Percentiles rank a stretch among this genome's conserved stretches.
phyloP scores from a whole-genome alignment of 2,329 filamentous ascomycete genomes.

The Hirsutella rhossiliensis region DNA sequence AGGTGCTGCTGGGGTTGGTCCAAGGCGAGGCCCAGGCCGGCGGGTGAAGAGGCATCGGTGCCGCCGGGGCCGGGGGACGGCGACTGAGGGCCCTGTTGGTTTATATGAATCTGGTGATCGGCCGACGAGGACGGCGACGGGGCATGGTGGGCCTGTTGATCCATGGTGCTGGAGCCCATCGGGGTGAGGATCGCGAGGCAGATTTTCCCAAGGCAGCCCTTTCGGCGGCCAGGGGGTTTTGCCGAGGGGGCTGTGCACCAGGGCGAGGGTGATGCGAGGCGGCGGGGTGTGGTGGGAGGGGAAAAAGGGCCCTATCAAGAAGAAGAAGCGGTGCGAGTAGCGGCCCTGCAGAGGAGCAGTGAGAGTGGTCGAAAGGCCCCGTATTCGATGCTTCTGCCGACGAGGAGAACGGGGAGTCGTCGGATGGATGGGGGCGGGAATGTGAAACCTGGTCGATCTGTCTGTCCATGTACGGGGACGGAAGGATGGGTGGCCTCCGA shows the following conservation, averaged over 20 bases:
- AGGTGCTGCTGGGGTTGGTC: constrained; percentile 33
- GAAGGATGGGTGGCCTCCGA: not conserved
- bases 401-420: not conserved
- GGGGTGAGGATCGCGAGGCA: constrained; percentile 24
- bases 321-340: constrained; percentile 1
- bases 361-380: not conserved
- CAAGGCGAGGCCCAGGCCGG: constrained; percentile 46
- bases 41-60: constrained; percentile 28
- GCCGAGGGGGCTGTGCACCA: constrained; percentile 12
- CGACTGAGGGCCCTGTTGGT: constrained; percentile 43
- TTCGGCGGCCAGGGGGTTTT: constrained; percentile 26
- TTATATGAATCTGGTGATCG: constrained; percentile 46
- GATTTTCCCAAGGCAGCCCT: constrained; percentile 30
- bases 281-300: constrained; percentile 4
- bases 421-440: not conserved
- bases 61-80: constrained; percentile 47
- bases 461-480: not conserved
- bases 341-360: not conserved
- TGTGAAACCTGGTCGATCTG: not conserved
- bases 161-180: constrained; percentile 20
- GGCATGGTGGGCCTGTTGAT: constrained; percentile 32
- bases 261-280: constrained; percentile 9
- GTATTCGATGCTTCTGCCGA: constrained; percentile 1
- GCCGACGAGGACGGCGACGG: constrained; percentile 44
- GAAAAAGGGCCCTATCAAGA: constrained; percentile 4